Conservation (phyloP, 768 basidiomycete species). For the Rhodotorula kratochvilovae region DNA sequence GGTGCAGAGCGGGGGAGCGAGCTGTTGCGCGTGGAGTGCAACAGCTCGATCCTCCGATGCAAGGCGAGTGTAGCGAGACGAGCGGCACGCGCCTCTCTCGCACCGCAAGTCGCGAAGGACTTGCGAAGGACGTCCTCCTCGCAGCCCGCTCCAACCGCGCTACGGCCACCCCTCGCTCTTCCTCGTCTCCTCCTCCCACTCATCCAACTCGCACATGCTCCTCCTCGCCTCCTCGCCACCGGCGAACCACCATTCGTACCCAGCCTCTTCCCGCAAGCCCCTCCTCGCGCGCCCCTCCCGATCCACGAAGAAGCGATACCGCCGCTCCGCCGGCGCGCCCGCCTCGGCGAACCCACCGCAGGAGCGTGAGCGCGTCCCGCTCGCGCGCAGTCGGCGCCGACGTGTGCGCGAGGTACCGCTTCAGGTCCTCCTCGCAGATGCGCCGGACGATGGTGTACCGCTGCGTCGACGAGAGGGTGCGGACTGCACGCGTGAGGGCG, state of each 20-base stretch:
- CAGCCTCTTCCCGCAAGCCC: not conserved
- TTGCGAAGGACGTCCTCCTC: too few species aligned
- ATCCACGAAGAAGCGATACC: not conserved
- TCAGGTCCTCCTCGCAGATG: not conserved
- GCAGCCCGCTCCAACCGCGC: too few species aligned
- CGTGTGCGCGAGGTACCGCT: not conserved
- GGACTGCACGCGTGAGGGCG: not conserved
- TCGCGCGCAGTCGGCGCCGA: not conserved
- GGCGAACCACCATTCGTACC: not conserved
- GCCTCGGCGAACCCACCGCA: not conserved
- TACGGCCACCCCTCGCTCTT: not conserved
- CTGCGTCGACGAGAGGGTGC: not conserved
- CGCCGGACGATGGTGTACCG: not conserved
- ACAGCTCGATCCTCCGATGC: too few species aligned
- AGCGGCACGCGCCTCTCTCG: too few species aligned
- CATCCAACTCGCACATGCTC: not conserved
- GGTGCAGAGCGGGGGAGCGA: too few species aligned
- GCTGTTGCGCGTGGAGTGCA: too few species aligned
- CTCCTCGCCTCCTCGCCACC: not conserved
- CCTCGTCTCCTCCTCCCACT: too few species aligned
- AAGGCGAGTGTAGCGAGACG: too few species aligned
- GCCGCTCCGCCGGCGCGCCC: too few species aligned
- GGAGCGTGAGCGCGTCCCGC: not conserved
- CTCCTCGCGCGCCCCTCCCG: too few species aligned
- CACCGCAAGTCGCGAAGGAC: too few species aligned